Base-by-base conservation (phyloP, 495 filamentous ascomycete species). In the Aspergillus coremiiformis region DNA sequence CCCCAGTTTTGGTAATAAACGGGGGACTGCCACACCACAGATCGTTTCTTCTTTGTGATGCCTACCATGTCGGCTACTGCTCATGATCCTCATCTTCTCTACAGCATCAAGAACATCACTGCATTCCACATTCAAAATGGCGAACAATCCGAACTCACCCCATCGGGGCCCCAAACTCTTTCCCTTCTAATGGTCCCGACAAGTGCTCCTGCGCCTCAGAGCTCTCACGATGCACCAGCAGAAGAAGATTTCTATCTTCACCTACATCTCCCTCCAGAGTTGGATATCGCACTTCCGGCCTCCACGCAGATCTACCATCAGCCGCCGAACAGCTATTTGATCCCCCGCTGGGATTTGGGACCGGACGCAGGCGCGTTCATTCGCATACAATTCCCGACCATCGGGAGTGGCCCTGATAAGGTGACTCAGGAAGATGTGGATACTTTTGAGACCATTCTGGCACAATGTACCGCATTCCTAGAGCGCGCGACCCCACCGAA, bases 221-320 rank as follows among this genome's bases (percentile, higher is more conserved):
- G 76, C 15, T 74, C 81, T 47, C 75, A 77, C 53, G 74, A 74
- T 17, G 52, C 55, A 7, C 49, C 59, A 21, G 78, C 83, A 1
- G 89, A 95, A 61, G 87, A 95, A 63, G 90, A 96, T 69, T 96
- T 95, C 73, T 96, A 95, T 64, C 83, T 96, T 1, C 90, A 96
- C 63, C 80, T 96, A 30, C 85, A 93, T 57, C 82, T 96, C 1
- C 90, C 90, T 12, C 90, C 90, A n/a, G 90, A 95, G 74, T 78
- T 96, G 56, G 90, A 95, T 59, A 80, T 96, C 7, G 86, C 90
- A 0, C 72, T 96, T 14, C 90, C 90, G 12, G 90, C 90, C 19
- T 95, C 89, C 0, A 95, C 90, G 5, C 90, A 96, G 65, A 92
- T 96, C 61, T 96, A 90, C 68, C 89, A 95, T 62, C 87, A 95